phyloP scores from a whole-genome alignment of 345 rosid genomes.

The Gossypium arboreum region DNA sequence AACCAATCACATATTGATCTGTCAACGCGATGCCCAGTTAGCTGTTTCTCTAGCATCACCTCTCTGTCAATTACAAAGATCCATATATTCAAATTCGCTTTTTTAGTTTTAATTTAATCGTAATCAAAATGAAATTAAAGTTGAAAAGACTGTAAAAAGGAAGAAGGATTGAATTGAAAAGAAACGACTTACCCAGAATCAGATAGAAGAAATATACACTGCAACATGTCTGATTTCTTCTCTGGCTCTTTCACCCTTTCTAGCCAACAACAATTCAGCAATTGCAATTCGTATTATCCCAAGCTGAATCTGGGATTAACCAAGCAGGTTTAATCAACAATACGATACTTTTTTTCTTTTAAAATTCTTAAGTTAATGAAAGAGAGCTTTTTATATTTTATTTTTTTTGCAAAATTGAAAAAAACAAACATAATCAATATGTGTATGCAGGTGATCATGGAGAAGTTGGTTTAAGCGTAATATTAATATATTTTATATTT shows the following conservation, averaged over 20 bases:
- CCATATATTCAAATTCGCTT: conserved; percentile 2
- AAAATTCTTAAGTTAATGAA: too few relatives aligned
- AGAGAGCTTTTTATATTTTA: too few relatives aligned
- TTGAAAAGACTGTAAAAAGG: conserved; percentile 4
- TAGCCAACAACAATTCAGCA: neutral
- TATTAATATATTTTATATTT: too few relatives aligned
- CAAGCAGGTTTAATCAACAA: neutral
- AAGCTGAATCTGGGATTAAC: neutral
- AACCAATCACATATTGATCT: conserved; percentile 94
- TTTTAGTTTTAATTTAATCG: neutral
- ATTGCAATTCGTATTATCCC: neutral
- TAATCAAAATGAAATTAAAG: neutral
- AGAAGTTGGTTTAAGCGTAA: too few relatives aligned
- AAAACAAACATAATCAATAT: too few relatives aligned
- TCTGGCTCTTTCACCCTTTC: conserved; percentile 10
- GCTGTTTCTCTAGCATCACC: conserved; percentile 96
- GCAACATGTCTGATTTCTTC: conserved; percentile 47
- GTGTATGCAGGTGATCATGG: too few relatives aligned
- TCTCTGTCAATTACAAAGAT: conserved; percentile 44
- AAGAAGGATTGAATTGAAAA: neutral
- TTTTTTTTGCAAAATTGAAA: too few relatives aligned
- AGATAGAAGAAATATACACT: conserved; percentile 90
- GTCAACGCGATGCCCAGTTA: conserved; percentile 89
- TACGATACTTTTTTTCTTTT: too few relatives aligned
- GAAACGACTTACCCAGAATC: conserved; percentile 79